These are phyloP conservation scores for Coniella lustricola DNA, from an alignment of 2,329 filamentous ascomycete genomes.

Conservation along the genomic window DNA sequence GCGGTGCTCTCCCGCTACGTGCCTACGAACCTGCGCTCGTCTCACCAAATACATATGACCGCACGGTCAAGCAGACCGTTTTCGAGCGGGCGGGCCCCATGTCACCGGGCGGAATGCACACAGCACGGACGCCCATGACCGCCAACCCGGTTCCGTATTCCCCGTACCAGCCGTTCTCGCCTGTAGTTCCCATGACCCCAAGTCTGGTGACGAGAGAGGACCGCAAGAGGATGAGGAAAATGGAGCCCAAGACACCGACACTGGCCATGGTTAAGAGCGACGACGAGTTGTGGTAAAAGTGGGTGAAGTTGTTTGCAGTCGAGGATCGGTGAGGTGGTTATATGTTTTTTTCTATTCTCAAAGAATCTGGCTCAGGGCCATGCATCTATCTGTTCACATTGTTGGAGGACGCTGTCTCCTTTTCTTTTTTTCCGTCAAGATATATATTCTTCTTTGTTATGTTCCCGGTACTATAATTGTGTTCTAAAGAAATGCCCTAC, in stretches of 20 bases:
- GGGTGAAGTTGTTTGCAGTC: no score
- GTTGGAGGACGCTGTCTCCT: no score
- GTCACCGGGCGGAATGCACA: constrained; percentile 40
- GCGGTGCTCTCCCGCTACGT: constrained; percentile 51
- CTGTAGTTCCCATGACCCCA: constrained; percentile 70
- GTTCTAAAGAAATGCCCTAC: no score
- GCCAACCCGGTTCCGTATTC: constrained; percentile 62
- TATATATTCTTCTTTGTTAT: no score
- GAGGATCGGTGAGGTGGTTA: no score
- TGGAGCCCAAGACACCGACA: constrained; percentile 57
- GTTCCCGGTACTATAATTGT: no score
- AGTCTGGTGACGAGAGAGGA: constrained; percentile 64
- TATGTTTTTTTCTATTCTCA: no score
- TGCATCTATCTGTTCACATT: no score
- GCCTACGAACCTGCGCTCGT: constrained; percentile 52
- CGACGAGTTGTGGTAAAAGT: constrained; percentile 60
- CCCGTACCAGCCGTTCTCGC: constrained; percentile 73
- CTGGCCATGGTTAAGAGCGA: constrained; percentile 53
- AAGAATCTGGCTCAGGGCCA: no score
- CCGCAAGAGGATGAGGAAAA: constrained; percentile 59
- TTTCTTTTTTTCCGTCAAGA: no score
- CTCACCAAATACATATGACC: constrained; percentile 38
- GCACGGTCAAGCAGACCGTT: constrained; percentile 55
- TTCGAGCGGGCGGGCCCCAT: constrained; percentile 50
- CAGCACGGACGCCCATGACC: constrained; percentile 54